A percentile compares a stretch with the other conserved stretches of the same genome.
Evolutionary conservation across 75 land plant species (phyloP).

Genomic region (Picea sitchensis): DNA sequence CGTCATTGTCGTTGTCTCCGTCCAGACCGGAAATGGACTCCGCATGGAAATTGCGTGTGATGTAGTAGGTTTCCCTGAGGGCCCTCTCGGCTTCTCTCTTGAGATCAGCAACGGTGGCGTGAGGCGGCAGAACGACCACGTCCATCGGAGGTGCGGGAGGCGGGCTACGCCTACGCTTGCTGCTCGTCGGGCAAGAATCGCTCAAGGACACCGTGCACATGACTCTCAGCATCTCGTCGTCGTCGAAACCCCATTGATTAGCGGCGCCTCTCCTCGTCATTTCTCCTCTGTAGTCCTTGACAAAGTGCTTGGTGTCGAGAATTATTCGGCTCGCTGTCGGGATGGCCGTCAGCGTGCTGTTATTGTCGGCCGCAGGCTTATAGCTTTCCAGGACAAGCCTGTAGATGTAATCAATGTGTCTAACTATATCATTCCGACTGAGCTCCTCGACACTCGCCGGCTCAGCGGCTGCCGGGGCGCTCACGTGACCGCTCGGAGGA

Average conservation of each 20-base stretch:
- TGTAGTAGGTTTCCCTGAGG: constrained; percentile 65
- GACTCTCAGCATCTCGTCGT: constrained; percentile 38
- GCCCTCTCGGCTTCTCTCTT: constrained; percentile 50
- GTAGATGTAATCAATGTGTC: constrained; percentile 52
- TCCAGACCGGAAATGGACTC: constrained; percentile 26
- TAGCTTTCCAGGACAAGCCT: constrained; percentile 41
- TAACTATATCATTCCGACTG: constrained; percentile 43
- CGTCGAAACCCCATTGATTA: constrained; percentile 29
- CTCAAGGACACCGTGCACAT: constrained; percentile 3
- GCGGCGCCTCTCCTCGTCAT: constrained; percentile 24
- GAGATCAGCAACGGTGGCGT: constrained; percentile 69
- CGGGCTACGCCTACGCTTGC: constrained; percentile 26
- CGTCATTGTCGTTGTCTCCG: constrained; percentile 41
- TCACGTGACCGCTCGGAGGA: background rate
- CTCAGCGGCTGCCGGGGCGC: background rate
- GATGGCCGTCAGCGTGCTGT: constrained; percentile 29
- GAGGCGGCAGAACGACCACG: constrained; percentile 60
- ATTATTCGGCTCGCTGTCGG: constrained; percentile 40
- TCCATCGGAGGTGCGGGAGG: constrained; percentile 42
- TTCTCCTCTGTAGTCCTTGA: constrained; percentile 62
- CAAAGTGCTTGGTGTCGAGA: constrained; percentile 68
- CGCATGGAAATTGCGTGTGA: constrained; percentile 40
- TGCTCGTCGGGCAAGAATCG: constrained; percentile 15
- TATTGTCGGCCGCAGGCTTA: constrained; percentile 20
- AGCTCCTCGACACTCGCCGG: constrained; percentile 12